Percentiles rank a stretch among this genome's conserved stretches.
These are phyloP conservation scores for Penicillium coprophilum DNA, from an alignment of 495 filamentous ascomycete species.

Conservation along the genomic window DNA sequence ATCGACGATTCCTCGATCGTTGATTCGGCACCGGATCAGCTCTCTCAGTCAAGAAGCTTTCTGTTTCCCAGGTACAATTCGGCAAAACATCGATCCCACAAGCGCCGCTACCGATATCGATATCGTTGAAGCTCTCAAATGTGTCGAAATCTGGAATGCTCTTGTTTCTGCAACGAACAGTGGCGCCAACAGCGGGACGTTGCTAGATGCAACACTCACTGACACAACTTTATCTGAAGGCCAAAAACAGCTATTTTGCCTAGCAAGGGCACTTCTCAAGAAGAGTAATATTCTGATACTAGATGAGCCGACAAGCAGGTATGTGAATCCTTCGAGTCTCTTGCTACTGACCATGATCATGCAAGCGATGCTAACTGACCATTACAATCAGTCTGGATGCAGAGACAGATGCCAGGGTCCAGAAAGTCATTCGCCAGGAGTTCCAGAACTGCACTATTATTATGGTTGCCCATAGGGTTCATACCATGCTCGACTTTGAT, in stretches of 20 bases:
- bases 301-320: conserved; percentile 49
- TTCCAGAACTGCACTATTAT: conserved; percentile 75
- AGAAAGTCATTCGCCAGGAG: conserved; percentile 72
- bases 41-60: conserved; percentile 61
- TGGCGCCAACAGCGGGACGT: neutral
- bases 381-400: conserved; percentile 77
- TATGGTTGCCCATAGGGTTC: conserved; percentile 82
- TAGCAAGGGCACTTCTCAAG: conserved; percentile 55
- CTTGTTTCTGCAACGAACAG: neutral
- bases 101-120: conserved; percentile 20
- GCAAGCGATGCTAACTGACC: neutral
- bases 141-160: conserved; percentile 30
- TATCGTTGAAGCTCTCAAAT: conserved; percentile 42
- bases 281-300: conserved; percentile 41
- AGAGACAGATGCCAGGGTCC: conserved; percentile 79
- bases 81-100: conserved; percentile 55
- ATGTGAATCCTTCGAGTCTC: conserved; percentile 7
- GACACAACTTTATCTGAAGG: conserved; percentile 51
- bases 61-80: conserved; percentile 55
- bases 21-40: conserved; percentile 51
- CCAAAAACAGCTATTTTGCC: conserved; percentile 58
- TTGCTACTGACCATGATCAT: neutral
- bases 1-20: conserved; percentile 43
- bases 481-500: conserved; percentile 85
- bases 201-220: conserved; percentile 52